Base-by-base conservation (phyloP, 352 stramenopile species). In the Nothophytophthora sp. region DNA sequence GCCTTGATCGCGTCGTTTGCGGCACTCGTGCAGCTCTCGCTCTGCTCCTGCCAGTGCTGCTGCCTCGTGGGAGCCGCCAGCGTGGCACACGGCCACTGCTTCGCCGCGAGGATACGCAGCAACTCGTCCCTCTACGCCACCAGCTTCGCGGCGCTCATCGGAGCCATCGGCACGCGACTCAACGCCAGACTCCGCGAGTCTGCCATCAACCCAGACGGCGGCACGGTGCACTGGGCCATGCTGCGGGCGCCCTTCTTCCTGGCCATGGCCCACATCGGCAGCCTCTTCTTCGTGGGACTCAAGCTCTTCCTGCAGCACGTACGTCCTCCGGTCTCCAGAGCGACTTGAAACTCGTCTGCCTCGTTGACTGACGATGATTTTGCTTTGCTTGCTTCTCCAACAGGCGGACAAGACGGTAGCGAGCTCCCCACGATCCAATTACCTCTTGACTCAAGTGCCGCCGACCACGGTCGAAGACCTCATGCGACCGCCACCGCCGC, bases 221-320 rank as follows among this genome's bases (percentile, higher is more conserved):
- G 83, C 7, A 92, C 83, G 6, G 43, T 93, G 28, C 80, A 93
- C 60, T 93, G 78, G 83, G 65, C 61, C 35, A 63, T 90, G 52
- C 58, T 92, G 12, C 65, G 70, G 0, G 81, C 78, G 37, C 78
- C 83, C 10, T 88, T 87, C 55, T 88, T 73, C 37, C 50, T 91
- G 29, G 51, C 65, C 2, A 70, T 85, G 34, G 65, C 73, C 20
- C 83, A 93, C 46, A 66, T 87, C 20, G 76, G 70, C 41, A 87
- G 74, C 25, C 45, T 93, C 32, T 32, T 79, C 11, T 64, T 93
- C 12, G 71, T 93, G 4, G 51, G 58, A 28, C 72, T 93, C 32
- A 92, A 93, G 50, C 55, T 86, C 33, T 87, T 93, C 29, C 54
- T 93, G n/a, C 78, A 93, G 33, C 83, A 91, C 45, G 74, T 81